Evolutionary conservation across 2,329 filamentous ascomycete species (phyloP), one percentile per base, ranked within the genome.

Genomic region (Phaeosphaeria sp.): DNA sequence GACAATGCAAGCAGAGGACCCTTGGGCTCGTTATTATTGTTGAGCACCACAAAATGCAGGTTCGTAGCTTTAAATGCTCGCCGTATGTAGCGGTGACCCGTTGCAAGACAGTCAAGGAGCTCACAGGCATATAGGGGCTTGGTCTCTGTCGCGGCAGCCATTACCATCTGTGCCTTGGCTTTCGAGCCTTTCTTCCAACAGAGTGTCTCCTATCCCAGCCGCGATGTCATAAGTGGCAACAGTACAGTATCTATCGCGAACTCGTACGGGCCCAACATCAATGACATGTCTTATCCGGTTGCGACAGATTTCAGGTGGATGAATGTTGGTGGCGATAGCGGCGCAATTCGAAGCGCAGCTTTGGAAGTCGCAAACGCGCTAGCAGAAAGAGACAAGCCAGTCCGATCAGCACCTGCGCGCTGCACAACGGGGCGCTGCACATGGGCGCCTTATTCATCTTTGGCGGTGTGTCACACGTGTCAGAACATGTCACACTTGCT

Each of bases 141-240:
- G 9, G 64, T 51, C 3, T 59, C 61, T 1, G 33, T 69, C 0
- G 63, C 58, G 13, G 63, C 65, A 13, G 22, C 48, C 1, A 54
- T 66, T 13, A 65, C 60, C 6, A 49, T 66, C 15, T 50, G 64
- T 3, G 54, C 55, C 7, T 42, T 69, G 5, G 63, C 60, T 5
- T 65, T 67, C 27, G 64, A 67, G 33, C 56, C 63, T 0, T 63
- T 66, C 52, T 65, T 69, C 48, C 63, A 67, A 18, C 60, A 67
- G 41, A 62, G 66, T 21, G 51, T 65, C 1, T 33, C 54, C 1
- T 67, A 57, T 49, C 58, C 63, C 2, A 22, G 53, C 2, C 46
- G 50, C 41, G 22, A 42, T 10, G 18, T 51, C 11, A n/a, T 27
- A 11, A 42, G 15, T 2, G 39, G 15, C 10, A 25, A 39, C 39